Conservation (phyloP, 2,329 filamentous ascomycete genomes). For the Botrytis medusae region DNA sequence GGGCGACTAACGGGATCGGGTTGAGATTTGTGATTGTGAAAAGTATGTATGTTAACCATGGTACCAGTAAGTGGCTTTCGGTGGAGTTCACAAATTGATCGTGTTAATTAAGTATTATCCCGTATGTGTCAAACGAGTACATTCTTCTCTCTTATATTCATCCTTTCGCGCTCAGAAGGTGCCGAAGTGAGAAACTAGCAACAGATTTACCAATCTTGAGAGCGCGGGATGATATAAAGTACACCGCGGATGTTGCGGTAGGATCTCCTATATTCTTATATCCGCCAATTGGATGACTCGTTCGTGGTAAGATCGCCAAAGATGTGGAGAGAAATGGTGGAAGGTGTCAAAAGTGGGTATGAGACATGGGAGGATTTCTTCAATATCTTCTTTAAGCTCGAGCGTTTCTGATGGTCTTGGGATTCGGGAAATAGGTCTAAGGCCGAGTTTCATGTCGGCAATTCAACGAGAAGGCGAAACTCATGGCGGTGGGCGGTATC, state of each 20-base stretch:
- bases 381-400: background rate
- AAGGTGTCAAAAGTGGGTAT: background rate
- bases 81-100: background rate
- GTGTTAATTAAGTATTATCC: background rate
- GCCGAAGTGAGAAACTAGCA: background rate
- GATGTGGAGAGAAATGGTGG: background rate
- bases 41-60: background rate
- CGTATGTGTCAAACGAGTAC: background rate
- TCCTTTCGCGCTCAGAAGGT: background rate
- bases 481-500: background rate
- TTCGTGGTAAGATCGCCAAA: background rate
- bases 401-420: background rate
- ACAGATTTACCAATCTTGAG: background rate
- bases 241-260: constrained; percentile 11
- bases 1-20: background rate
- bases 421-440: background rate
- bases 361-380: background rate
- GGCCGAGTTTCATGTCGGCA: background rate
- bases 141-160: background rate
- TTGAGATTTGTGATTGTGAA: background rate
- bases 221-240: background rate
- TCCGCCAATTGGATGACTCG: background rate
- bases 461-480: background rate
- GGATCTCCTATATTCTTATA: background rate
- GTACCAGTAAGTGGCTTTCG: background rate